Percentiles rank a stretch among this genome's conserved stretches.
phyloP scores from a whole-genome alignment of 2,329 filamentous ascomycete genomes.

The Trichoderma koningii region DNA sequence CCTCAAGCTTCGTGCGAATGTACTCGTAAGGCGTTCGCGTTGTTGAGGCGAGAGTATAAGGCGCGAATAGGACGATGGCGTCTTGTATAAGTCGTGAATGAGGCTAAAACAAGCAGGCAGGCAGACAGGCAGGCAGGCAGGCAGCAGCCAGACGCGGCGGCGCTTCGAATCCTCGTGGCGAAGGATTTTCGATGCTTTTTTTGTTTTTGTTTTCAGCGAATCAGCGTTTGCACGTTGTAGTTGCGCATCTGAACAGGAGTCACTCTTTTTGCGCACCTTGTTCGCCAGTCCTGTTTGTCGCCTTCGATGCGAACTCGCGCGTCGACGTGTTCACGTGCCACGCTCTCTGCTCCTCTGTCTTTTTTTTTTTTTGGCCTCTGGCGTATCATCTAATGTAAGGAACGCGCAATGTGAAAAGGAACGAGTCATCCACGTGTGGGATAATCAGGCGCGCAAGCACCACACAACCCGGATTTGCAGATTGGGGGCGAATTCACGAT shows the following conservation, averaged over 20 bases:
- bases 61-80: not conserved
- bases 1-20: too few species aligned
- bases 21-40: not conserved
- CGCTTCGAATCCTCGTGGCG: constrained; percentile 4
- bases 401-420: not conserved
- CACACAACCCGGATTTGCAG: too few species aligned
- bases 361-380: too few species aligned
- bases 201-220: not conserved
- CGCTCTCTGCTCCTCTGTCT: not conserved
- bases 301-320: constrained; percentile 14
- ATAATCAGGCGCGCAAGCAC: not conserved
- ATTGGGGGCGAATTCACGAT: constrained; percentile 2
- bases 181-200: not conserved
- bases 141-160: constrained; percentile 8
- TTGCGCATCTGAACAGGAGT: not conserved
- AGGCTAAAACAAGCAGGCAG: constrained; percentile 15
- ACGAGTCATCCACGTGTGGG: constrained; percentile 8
- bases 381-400: too few species aligned
- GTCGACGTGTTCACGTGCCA: constrained; percentile 17
- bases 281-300: not conserved
- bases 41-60: constrained; percentile 1
- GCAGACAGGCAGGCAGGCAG: constrained; percentile 18
- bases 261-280: constrained; percentile 1
- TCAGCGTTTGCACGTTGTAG: not conserved
- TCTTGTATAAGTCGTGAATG: not conserved